phyloP scores from a whole-genome alignment of 179 eudicot species.

The Corrigiola litoralis region DNA sequence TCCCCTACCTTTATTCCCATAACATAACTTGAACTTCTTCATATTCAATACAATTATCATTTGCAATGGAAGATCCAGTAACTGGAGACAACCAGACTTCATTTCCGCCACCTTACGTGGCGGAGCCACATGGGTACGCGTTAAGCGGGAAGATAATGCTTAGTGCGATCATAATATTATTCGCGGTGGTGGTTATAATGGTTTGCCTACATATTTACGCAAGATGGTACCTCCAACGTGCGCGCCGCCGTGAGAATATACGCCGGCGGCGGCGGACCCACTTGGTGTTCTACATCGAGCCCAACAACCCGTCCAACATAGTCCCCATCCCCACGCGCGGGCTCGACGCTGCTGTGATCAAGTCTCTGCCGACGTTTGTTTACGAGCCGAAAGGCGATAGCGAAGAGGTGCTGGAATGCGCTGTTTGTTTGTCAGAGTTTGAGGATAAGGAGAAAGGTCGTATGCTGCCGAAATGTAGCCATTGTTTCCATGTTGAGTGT shows the following conservation, averaged over 20 bases:
- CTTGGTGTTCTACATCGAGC: slow-evolving; percentile 55
- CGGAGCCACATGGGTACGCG: slow-evolving; percentile 35
- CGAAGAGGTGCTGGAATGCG: slow-evolving; percentile 45
- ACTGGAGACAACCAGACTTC: not conserved
- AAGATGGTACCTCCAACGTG: slow-evolving; percentile 63
- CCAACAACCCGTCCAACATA: slow-evolving; percentile 14
- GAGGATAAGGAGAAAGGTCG: slow-evolving; percentile 63
- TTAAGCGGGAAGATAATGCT: slow-evolving; percentile 81
- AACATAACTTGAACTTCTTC: no score
- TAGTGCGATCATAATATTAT: slow-evolving; percentile 58
- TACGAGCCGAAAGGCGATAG: not conserved
- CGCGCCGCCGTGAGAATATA: slow-evolving; percentile 39
- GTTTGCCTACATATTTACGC: slow-evolving; percentile 75
- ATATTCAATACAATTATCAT: not conserved
- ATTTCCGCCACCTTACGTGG: not conserved
- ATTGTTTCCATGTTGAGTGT: slow-evolving; percentile 63
- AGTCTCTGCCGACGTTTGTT: slow-evolving; percentile 50
- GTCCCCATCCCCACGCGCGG: slow-evolving; percentile 36
- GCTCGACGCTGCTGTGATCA: slow-evolving; percentile 44
- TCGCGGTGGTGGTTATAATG: slow-evolving; percentile 61
- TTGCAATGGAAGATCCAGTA: not conserved
- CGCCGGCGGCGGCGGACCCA: slow-evolving; percentile 45
- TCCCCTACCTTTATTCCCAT: not conserved
- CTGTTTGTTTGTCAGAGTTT: slow-evolving; percentile 82
- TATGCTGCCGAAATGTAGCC: slow-evolving; percentile 66